These are phyloP conservation scores for Diaporthe eres DNA, from an alignment of 2,329 filamentous ascomycete genomes.

Conservation along the genomic window DNA sequence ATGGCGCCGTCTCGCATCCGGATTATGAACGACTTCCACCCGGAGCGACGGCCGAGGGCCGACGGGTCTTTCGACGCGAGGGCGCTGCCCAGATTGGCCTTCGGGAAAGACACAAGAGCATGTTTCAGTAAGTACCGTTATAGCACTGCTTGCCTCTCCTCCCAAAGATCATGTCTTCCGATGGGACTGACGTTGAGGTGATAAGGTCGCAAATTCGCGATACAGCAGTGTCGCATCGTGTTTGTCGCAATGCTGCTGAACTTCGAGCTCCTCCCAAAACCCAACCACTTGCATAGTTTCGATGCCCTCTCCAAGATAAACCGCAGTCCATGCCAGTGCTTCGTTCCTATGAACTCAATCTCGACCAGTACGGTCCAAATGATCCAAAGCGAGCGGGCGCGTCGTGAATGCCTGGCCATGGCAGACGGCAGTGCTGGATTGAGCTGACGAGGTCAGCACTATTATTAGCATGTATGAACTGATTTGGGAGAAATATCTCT, in stretches of 20 bases:
- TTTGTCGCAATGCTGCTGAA: constrained; percentile 44
- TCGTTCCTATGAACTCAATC: constrained; percentile 23
- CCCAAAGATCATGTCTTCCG: not conserved
- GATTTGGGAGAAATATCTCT: not conserved
- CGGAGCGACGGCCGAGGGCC: constrained; percentile 35
- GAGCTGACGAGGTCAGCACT: not conserved
- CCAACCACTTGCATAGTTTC: constrained; percentile 36
- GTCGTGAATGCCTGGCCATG: not conserved
- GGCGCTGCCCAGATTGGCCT: constrained; percentile 34
- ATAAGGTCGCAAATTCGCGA: constrained; percentile 45
- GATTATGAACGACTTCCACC: constrained; percentile 29
- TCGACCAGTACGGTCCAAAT: not conserved
- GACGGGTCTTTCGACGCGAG: constrained; percentile 37
- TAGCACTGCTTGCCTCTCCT: not conserved
- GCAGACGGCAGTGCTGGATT: too few species aligned
- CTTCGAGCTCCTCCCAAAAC: constrained; percentile 45
- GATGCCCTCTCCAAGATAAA: constrained; percentile 32
- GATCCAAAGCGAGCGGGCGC: not conserved
- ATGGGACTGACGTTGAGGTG: not conserved
- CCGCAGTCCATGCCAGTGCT: constrained; percentile 37
- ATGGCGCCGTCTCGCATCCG: constrained; percentile 17
- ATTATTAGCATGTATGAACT: too few species aligned
- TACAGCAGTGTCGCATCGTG: constrained; percentile 45
- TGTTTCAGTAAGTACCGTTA: constrained; percentile 9
- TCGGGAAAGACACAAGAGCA: constrained; percentile 16